Percentiles rank a stretch among this genome's conserved stretches.
Conservation (phyloP, 179 eudicot genomes). For the Camellia oleifera region DNA sequence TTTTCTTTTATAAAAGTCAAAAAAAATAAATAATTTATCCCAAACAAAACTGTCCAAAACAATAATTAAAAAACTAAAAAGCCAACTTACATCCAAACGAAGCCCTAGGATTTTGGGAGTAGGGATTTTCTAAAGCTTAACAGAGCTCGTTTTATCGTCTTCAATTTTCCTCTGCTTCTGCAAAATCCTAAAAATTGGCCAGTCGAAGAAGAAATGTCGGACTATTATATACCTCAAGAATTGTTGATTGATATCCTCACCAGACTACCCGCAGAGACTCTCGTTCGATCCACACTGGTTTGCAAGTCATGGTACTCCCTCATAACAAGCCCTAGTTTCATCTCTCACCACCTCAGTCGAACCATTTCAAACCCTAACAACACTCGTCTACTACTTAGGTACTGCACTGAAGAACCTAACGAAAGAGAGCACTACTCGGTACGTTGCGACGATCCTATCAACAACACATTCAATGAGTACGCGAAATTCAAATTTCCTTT, state of each 20-base stretch:
- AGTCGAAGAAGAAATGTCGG: slow-evolving; percentile 1
- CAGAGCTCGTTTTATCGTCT: too few species aligned
- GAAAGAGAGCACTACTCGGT: slow-evolving; percentile 1
- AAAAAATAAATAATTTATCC: too few species aligned
- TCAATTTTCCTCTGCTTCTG: too few species aligned
- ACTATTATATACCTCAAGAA: background rate
- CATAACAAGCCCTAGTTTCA: too few species aligned
- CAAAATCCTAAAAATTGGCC: too few species aligned
- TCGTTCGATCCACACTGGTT: background rate
- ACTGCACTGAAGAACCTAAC: background rate
- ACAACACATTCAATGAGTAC: background rate
- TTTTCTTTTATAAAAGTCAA: too few species aligned
- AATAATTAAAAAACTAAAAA: too few species aligned
- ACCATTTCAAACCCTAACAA: background rate
- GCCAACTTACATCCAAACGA: too few species aligned
- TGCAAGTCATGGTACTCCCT: too few species aligned
- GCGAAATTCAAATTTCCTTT: background rate
- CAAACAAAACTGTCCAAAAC: too few species aligned
- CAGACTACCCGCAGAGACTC: background rate
- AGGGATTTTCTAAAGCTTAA: too few species aligned
- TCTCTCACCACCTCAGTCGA: background rate
- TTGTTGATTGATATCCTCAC: background rate
- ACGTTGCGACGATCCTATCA: background rate
- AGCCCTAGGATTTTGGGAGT: too few species aligned
- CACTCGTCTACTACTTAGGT: background rate